These are phyloP conservation scores for Aphanomyces invadans DNA, from an alignment of 352 stramenopile species.

Conservation along the genomic window DNA sequence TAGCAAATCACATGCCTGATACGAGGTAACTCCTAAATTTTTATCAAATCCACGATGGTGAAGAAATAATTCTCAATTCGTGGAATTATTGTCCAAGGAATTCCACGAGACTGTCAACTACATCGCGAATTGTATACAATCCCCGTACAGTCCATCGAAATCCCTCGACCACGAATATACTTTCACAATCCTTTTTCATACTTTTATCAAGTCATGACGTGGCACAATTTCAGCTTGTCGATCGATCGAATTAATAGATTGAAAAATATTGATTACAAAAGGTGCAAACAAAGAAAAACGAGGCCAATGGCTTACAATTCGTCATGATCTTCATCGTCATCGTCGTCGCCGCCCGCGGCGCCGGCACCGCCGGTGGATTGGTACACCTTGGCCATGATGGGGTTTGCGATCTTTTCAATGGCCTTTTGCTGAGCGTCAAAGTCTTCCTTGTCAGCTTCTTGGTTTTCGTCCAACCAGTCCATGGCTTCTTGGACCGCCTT, in stretches of 20 bases:
- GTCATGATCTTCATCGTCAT: constrained; percentile 86
- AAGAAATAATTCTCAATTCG: neutral
- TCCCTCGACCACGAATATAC: too few species aligned
- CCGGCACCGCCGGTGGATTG: constrained; percentile 61
- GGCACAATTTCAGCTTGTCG: neutral
- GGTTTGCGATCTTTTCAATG: constrained; percentile 97
- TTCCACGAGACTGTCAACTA: too few species aligned
- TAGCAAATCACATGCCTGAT: too few species aligned
- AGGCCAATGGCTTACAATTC: constrained; percentile 84
- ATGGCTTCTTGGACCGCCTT: constrained; percentile 96
- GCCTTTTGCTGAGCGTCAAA: constrained; percentile 98
- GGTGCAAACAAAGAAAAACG: neutral
- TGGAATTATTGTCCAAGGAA: too few species aligned
- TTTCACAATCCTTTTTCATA: too few species aligned
- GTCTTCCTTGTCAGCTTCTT: constrained; percentile 97
- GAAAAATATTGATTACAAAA: constrained; percentile 4
- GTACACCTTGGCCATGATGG: constrained; percentile 99
- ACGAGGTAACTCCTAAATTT: too few species aligned
- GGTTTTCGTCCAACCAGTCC: constrained; percentile 99
- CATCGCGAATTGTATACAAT: too few species aligned
- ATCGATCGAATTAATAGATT: neutral
- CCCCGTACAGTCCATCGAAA: too few species aligned
- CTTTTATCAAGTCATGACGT: too few species aligned
- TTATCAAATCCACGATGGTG: neutral
- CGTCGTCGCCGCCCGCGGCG: constrained; percentile 70